Conservation (phyloP, 768 basidiomycete genomes). For the Termitomyces sp. region DNA sequence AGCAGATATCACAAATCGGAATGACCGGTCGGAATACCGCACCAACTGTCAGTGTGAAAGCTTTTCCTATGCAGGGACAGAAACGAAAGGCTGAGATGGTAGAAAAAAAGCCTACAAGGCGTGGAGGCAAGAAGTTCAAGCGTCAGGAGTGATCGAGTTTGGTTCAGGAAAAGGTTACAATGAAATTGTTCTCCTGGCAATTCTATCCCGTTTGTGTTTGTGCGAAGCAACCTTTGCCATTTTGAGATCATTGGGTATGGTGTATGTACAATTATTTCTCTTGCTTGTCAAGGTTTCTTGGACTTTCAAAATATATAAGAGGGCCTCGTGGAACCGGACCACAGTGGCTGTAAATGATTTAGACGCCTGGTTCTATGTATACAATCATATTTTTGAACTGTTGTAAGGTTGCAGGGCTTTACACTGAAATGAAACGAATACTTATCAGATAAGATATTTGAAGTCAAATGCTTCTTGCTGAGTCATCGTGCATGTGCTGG, state of each 20-base stretch:
- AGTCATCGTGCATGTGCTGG: neutral
- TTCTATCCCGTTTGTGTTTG: neutral
- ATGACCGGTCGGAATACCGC: conserved; percentile 35
- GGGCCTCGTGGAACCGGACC: too few species aligned
- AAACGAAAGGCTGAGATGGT: conserved; percentile 53
- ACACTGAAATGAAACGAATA: too few species aligned
- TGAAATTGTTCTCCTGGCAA: neutral
- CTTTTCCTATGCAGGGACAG: conserved; percentile 27
- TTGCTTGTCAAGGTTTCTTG: too few species aligned
- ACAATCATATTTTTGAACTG: too few species aligned
- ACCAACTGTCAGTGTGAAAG: conserved; percentile 76
- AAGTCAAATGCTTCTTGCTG: neutral
- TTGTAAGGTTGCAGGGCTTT: too few species aligned
- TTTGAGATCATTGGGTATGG: too few species aligned
- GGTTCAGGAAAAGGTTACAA: neutral
- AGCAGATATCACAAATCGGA: conserved; percentile 52
- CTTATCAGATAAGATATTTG: neutral
- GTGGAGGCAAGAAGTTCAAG: conserved; percentile 39
- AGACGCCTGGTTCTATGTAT: too few species aligned
- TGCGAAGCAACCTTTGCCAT: neutral
- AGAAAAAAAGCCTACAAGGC: conserved; percentile 44
- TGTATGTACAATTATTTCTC: too few species aligned
- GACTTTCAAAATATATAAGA: too few species aligned
- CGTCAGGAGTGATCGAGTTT: conserved; percentile 12
- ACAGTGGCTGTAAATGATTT: too few species aligned